Percentiles rank a stretch among this genome's conserved stretches.
Evolutionary conservation across 352 stramenopile species (phyloP).

Genomic region (Globisporangium parvum): DNA sequence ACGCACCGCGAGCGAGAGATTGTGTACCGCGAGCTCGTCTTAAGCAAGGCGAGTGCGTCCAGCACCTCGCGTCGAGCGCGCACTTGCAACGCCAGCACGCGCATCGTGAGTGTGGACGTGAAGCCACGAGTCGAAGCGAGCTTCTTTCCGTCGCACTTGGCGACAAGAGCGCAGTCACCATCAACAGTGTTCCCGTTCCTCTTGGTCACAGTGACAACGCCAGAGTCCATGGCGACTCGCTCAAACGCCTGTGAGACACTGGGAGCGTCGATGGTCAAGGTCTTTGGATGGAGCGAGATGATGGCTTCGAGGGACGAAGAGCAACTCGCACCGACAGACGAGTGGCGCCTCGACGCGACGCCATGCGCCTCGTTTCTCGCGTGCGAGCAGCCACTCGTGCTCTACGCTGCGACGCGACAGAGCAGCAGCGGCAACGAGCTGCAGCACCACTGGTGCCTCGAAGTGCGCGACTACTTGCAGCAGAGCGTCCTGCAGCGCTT

Average conservation of each 20-base stretch:
- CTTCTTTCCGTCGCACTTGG: slow-evolving; percentile 4
- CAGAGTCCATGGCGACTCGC: no score
- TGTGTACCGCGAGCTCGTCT: slow-evolving; percentile 26
- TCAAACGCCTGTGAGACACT: background rate
- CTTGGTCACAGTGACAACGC: background rate
- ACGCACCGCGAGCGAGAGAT: slow-evolving; percentile 18
- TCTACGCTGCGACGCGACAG: slow-evolving; percentile 4
- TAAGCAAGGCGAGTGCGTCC: slow-evolving; percentile 13
- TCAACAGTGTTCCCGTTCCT: slow-evolving; percentile 13
- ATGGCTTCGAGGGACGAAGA: slow-evolving; percentile 14
- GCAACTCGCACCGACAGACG: slow-evolving; percentile 25
- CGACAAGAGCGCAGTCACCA: background rate
- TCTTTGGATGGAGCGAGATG: slow-evolving; percentile 29
- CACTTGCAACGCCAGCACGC: slow-evolving; percentile 5
- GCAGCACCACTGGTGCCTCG: slow-evolving; percentile 19
- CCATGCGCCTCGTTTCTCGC: slow-evolving; percentile 3
- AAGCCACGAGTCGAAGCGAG: slow-evolving; percentile 10
- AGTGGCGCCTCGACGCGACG: slow-evolving; percentile 20
- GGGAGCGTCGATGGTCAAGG: slow-evolving; percentile 14
- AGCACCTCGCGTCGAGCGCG: no score
- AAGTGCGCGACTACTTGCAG: slow-evolving; percentile 34
- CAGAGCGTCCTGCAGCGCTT: slow-evolving; percentile 21
- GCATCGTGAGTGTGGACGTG: slow-evolving; percentile 4
- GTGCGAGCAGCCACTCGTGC: slow-evolving; percentile 5
- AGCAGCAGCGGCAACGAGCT: background rate